Conservation (phyloP, 225 moss, liverwort and hornwort species). For the Sphagnum tenellum region DNA sequence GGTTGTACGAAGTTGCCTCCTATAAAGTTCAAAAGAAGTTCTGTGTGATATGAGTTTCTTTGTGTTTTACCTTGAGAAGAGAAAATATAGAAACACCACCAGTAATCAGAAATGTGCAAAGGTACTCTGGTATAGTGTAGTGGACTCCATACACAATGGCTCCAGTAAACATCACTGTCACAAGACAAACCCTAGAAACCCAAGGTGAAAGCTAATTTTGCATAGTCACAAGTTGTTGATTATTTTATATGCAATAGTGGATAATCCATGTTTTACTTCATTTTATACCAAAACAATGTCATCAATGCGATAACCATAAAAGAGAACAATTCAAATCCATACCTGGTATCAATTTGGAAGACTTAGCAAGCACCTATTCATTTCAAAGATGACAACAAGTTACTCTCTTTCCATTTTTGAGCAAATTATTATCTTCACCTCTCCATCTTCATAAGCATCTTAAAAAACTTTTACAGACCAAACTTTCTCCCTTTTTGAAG, state of each 20-base stretch:
- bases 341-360: constrained; percentile 99
- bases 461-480: too few relatives aligned
- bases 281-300: too few relatives aligned
- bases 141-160: constrained; percentile 83
- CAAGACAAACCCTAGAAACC: constrained; percentile 4
- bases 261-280: too few relatives aligned
- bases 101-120: constrained; percentile 85
- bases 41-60: not conserved
- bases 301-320: not conserved
- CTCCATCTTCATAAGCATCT: too few relatives aligned
- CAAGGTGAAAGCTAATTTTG: not conserved
- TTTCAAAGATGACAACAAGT: not conserved
- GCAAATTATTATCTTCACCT: too few relatives aligned
- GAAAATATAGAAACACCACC: constrained; percentile 91
- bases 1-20: not conserved
- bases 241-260: not conserved
- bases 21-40: not conserved
- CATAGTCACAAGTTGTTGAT: not conserved
- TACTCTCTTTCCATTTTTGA: too few relatives aligned
- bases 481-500: too few relatives aligned
- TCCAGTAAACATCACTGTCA: constrained; percentile 87
- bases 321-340: not conserved
- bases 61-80: constrained; percentile 65
- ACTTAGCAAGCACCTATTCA: constrained; percentile 88
- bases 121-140: constrained; percentile 66